These are phyloP conservation scores for Saccharomycopsis sp. DNA, from an alignment of 805 yeast species.

Conservation along the genomic window DNA sequence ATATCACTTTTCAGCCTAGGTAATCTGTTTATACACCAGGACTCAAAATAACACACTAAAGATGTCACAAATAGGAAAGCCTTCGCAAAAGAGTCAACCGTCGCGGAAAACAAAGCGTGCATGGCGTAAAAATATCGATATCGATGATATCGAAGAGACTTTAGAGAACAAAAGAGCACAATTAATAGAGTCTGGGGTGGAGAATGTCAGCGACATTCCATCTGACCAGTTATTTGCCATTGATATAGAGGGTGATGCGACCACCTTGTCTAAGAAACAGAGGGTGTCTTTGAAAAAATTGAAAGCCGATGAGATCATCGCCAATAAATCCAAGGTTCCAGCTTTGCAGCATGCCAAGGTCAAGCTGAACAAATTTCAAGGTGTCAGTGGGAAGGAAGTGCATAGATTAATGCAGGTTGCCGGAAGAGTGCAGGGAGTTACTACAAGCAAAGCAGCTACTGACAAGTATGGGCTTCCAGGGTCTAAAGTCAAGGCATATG, in stretches of 20 bases:
- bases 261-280: conserved; percentile 34
- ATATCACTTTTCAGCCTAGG: too few species aligned
- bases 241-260: conserved; percentile 60
- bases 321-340: conserved; percentile 70
- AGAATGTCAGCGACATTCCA: conserved; percentile 34
- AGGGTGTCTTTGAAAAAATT: conserved; percentile 37
- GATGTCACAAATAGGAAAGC: conserved; percentile 37
- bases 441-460: conserved; percentile 53
- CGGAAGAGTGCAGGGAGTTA: conserved; percentile 81
- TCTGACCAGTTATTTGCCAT: conserved; percentile 50
- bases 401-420: conserved; percentile 65
- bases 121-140: conserved; percentile 89
- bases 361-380: conserved; percentile 43
- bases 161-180: conserved; percentile 66
- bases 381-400: conserved; percentile 58
- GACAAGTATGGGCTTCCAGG: conserved; percentile 37
- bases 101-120: conserved; percentile 91
- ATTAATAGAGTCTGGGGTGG: conserved; percentile 42
- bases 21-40: too few species aligned
- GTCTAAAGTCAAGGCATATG: conserved; percentile 31
- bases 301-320: conserved; percentile 64
- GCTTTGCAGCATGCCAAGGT: conserved; percentile 42
- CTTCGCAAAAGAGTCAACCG: conserved; percentile 56
- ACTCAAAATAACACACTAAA: too few species aligned
- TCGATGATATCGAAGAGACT: conserved; percentile 68